Evolutionary conservation across 2,329 filamentous ascomycete species (phyloP), one percentile per base, ranked within the genome.

Genomic region (Hortaea werneckii): DNA sequence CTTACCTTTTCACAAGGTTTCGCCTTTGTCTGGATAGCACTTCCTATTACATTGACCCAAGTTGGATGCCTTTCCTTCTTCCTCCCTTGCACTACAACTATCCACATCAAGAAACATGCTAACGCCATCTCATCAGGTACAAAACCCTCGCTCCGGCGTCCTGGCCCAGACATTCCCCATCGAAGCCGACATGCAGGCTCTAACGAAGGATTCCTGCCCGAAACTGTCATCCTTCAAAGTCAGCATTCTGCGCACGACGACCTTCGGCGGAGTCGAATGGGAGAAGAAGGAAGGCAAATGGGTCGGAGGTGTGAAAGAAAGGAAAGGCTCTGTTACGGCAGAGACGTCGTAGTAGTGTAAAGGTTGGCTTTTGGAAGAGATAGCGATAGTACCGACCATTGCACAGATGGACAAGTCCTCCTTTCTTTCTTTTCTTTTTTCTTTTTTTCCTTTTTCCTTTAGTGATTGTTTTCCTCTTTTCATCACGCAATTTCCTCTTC

Each of bases 211-310:
- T 41, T 9, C 11, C 13, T 65, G 63, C 38, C 52, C 54, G 9
- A 65, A 65, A 37, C 51, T 68, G 29, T 54, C 56, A 27, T 58
- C 53, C 42, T 65, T 68, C 57, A 64, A 63, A 47, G 65, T 60
- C 8, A 66, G 59, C 38, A 56, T 68, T 11, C 49, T 68, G 44
- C 58, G 65, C 10, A 63, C 61, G 6, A 58, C 54, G 4, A 60
- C 50, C 20, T 57, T 65, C 29, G 61, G 58, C 7, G 55, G 58
- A 11, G 55, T 66, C 27, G 60, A 63, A 6, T 66, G 62, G 61
- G 51, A 57, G 40, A 61, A 54, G 42, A 58, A 61, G 30, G 50
- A 57, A 32, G 57, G 54, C 10, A 57, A 56, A 40, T 65, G 62
- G 62, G 45, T 49, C 6, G 59, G 61, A n/a, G 59, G 59, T 32